Evolutionary conservation across 164 flowering plant genomes (phyloP).

Genomic region (Tinospora cordifolia): DNA sequence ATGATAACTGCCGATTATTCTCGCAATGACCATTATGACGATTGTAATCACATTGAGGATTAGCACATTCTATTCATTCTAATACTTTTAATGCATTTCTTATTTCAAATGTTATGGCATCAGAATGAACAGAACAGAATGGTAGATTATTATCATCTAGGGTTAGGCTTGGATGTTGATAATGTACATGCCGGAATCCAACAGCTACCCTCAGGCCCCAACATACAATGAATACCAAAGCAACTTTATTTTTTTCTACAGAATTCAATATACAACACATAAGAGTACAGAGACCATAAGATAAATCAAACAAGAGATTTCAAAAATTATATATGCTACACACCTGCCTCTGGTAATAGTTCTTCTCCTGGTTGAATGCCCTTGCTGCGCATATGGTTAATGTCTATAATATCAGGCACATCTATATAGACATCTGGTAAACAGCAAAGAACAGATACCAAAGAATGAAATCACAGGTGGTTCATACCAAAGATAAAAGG

Average conservation of each 20-base stretch:
- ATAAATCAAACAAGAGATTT: not conserved
- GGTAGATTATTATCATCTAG: too few species aligned
- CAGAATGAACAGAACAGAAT: too few species aligned
- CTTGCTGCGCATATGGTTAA: slow-evolving; percentile 88
- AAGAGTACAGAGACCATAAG: not conserved
- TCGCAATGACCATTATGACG: too few species aligned
- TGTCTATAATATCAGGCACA: slow-evolving; percentile 89
- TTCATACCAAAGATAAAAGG: not conserved
- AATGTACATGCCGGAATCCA: too few species aligned
- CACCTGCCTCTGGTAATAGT: slow-evolving; percentile 84
- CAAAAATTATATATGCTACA: slow-evolving; percentile 10
- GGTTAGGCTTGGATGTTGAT: too few species aligned
- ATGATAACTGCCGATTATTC: too few species aligned
- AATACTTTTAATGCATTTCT: too few species aligned
- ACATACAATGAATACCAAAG: too few species aligned
- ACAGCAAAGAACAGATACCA: slow-evolving; percentile 9
- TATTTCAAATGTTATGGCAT: too few species aligned
- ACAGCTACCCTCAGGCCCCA: too few species aligned
- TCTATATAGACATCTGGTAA: slow-evolving; percentile 89
- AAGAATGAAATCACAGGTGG: not conserved
- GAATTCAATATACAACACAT: not conserved
- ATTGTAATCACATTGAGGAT: too few species aligned
- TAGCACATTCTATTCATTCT: too few species aligned
- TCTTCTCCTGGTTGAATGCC: slow-evolving; percentile 96
- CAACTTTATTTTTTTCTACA: not conserved